Evolutionary conservation across 306 rosid species (phyloP).

Genomic region (Betula pendula): DNA sequence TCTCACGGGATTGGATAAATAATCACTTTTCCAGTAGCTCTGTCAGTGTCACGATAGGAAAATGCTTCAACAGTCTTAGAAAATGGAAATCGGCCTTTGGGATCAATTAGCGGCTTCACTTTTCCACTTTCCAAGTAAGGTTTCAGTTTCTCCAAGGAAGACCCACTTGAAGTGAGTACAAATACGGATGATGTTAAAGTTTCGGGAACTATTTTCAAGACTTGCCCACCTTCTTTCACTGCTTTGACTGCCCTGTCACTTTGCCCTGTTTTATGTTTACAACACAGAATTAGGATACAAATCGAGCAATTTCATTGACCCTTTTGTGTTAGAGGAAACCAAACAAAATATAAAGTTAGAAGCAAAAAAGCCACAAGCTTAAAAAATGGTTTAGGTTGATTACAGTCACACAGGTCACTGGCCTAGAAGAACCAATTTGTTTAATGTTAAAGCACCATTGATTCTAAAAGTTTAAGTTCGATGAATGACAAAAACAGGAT

Average conservation of each 20-base stretch:
- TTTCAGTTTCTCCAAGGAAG: constrained; percentile 52
- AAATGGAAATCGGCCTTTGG: constrained; percentile 64
- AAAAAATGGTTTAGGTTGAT: too few relatives aligned
- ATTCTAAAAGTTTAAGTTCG: too few relatives aligned
- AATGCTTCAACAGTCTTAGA: constrained; percentile 57
- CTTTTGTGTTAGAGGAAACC: too few relatives aligned
- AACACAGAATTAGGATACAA: too few relatives aligned
- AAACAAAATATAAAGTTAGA: too few relatives aligned
- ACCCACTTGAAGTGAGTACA: constrained; percentile 44
- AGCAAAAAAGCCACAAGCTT: too few relatives aligned
- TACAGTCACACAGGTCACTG: too few relatives aligned
- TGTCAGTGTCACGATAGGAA: constrained; percentile 42
- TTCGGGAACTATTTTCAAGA: constrained; percentile 45
- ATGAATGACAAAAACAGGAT: too few relatives aligned
- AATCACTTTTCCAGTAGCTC: constrained; percentile 66
- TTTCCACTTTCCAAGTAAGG: constrained; percentile 70
- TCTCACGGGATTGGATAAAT: constrained; percentile 58
- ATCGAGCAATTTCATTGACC: too few relatives aligned
- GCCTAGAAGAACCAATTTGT: too few relatives aligned
- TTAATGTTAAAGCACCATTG: too few relatives aligned
- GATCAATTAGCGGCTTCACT: constrained; percentile 69
- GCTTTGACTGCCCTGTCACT: constrained; percentile 51
- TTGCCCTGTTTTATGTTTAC: constrained; percentile 42
- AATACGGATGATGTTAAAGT: constrained; percentile 33
- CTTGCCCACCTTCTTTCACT: constrained; percentile 63